Evolutionary conservation across 176 grass and related monocot species (phyloP).

Genomic region (Bromus sterilis): DNA sequence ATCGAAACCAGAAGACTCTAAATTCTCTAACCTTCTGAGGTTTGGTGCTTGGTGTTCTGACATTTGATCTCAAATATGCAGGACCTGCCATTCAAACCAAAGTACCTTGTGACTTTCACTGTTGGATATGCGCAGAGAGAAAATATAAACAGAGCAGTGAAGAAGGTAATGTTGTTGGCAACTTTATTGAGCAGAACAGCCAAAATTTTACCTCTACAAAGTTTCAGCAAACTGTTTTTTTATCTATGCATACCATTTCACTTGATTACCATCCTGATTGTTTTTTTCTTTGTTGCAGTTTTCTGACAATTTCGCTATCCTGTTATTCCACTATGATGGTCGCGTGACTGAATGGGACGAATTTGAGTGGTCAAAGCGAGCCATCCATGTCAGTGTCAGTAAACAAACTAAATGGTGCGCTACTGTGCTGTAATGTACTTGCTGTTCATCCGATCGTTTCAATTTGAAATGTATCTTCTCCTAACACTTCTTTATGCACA

Average conservation of each 20-base stretch:
- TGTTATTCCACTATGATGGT: constrained; percentile 80
- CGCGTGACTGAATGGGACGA: constrained; percentile 67
- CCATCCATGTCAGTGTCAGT: constrained; percentile 65
- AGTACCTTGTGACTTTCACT: constrained; percentile 89
- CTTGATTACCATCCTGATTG: constrained; percentile 8
- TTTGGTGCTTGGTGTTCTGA: constrained; percentile 4
- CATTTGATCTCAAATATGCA: constrained; percentile 37
- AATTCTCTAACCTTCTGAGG: neutral
- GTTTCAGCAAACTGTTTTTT: neutral
- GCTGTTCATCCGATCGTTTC: neutral
- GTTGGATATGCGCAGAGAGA: constrained; percentile 68
- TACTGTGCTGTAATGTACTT: neutral
- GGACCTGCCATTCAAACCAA: constrained; percentile 76
- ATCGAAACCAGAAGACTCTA: neutral
- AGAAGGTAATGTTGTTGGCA: constrained; percentile 51
- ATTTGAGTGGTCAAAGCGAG: constrained; percentile 79
- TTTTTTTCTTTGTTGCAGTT: constrained; percentile 44
- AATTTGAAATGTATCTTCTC: neutral
- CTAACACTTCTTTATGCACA: neutral
- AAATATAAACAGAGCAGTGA: constrained; percentile 75
- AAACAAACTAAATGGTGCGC: constrained; percentile 74
- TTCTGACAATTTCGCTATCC: constrained; percentile 66
- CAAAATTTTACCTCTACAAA: neutral
- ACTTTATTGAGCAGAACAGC: neutral
- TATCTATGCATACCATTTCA: neutral